Evolutionary conservation across 805 yeast species (phyloP).

Genomic region (Debaryomyces prosopidis): DNA sequence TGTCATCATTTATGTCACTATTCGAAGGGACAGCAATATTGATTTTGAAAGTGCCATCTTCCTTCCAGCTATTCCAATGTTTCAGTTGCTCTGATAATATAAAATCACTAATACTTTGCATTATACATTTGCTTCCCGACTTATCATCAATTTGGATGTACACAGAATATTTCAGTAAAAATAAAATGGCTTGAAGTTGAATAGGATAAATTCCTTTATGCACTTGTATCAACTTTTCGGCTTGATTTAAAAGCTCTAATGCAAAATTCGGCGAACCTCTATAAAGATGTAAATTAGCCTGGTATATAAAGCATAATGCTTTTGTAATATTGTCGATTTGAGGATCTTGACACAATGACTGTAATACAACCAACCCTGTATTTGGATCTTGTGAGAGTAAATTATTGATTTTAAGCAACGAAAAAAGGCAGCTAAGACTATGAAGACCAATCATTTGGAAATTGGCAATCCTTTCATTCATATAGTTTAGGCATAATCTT

Average conservation of each 20-base stretch:
- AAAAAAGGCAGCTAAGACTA: constrained; percentile 26
- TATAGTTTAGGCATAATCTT: constrained; percentile 27
- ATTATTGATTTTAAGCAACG: constrained; percentile 29
- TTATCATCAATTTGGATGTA: constrained; percentile 28
- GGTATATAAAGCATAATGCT: constrained; percentile 23
- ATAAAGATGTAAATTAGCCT: constrained; percentile 28
- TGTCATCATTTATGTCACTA: neutral
- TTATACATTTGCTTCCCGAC: constrained; percentile 18
- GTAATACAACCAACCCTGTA: constrained; percentile 22
- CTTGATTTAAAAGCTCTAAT: constrained; percentile 11
- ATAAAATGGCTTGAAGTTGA: constrained; percentile 34
- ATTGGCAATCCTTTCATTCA: constrained; percentile 23
- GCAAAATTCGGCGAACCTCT: constrained; percentile 27
- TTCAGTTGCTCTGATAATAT: constrained; percentile 19
- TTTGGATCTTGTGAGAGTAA: constrained; percentile 25
- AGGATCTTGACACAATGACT: constrained; percentile 10
- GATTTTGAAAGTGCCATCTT: constrained; percentile 24
- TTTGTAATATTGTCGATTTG: constrained; percentile 15
- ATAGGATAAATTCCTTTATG: constrained; percentile 15
- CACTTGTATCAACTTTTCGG: constrained; percentile 10
- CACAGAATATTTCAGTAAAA: constrained; percentile 22
- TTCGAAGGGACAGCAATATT: constrained; percentile 2
- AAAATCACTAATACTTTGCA: constrained; percentile 22
- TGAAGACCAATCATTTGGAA: constrained; percentile 12
- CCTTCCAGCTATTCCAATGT: constrained; percentile 28